Conservation (phyloP, 352 stramenopile species). For the Phytophthora niederhauseri region DNA sequence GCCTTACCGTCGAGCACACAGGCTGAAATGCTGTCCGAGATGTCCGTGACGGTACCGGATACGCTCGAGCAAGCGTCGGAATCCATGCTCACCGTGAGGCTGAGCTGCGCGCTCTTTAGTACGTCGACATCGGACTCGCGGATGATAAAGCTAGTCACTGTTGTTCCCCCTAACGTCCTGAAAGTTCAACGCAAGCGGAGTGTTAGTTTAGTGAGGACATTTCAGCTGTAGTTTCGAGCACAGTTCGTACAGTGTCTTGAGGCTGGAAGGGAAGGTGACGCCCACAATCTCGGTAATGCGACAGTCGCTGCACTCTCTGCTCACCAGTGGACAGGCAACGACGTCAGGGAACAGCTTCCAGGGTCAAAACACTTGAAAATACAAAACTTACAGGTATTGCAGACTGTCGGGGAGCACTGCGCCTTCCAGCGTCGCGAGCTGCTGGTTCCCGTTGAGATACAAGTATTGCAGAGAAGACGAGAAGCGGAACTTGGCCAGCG, state of each 20-base stretch:
- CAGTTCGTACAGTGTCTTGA: slow-evolving; percentile 44
- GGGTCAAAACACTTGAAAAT: too few relatives aligned
- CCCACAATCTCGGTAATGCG: slow-evolving; percentile 34
- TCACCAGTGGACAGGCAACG: slow-evolving; percentile 15
- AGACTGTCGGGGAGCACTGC: slow-evolving; percentile 50
- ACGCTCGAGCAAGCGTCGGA: slow-evolving; percentile 28
- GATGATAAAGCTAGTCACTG: slow-evolving; percentile 39
- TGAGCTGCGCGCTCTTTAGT: slow-evolving; percentile 35
- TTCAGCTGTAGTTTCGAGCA: too few relatives aligned
- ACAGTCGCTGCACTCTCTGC: slow-evolving; percentile 38
- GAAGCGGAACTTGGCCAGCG: slow-evolving; percentile 37
- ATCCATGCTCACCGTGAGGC: slow-evolving; percentile 26
- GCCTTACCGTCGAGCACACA: slow-evolving; percentile 40
- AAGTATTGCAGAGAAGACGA: slow-evolving; percentile 33
- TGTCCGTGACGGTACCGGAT: slow-evolving; percentile 27
- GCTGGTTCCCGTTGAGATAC: slow-evolving; percentile 49
- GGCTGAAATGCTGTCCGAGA: slow-evolving; percentile 26
- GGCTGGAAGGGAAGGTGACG: slow-evolving; percentile 33
- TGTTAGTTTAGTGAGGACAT: slow-evolving; percentile 15
- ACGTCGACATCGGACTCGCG: slow-evolving; percentile 44
- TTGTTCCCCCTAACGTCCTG: slow-evolving; percentile 35
- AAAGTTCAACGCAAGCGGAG: neutral
- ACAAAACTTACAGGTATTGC: too few relatives aligned
- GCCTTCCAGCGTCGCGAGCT: slow-evolving; percentile 48
- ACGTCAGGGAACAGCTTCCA: slow-evolving; percentile 16